phyloP scores from a whole-genome alignment of 768 basidiomycete species.

The Nidularia pulvinata region DNA sequence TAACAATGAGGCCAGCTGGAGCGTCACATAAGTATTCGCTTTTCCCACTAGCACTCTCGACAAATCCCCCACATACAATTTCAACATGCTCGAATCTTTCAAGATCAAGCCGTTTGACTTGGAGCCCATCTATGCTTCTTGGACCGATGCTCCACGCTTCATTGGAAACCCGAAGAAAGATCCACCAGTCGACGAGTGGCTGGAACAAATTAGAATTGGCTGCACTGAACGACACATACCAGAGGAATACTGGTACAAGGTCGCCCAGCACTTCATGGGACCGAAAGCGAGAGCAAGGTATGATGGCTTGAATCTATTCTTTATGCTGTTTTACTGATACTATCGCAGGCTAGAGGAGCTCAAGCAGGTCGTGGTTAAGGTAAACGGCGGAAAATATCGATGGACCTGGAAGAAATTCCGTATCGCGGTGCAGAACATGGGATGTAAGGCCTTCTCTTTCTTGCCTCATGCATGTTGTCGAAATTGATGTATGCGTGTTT shows the following conservation, averaged over 20 bases:
- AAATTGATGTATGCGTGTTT: background rate
- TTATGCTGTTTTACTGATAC: background rate
- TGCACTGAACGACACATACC: conserved; percentile 71
- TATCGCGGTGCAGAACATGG: conserved; percentile 79
- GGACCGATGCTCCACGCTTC: conserved; percentile 69
- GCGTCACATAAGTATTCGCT: background rate
- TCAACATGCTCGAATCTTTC: conserved; percentile 69
- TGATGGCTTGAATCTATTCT: background rate
- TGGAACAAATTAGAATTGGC: conserved; percentile 70
- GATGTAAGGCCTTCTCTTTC: conserved; percentile 50
- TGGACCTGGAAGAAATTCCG: conserved; percentile 88
- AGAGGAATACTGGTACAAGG: conserved; percentile 83
- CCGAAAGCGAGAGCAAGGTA: conserved; percentile 61
- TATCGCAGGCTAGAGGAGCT: conserved; percentile 55
- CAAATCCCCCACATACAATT: conserved; percentile 3
- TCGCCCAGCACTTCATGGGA: conserved; percentile 76
- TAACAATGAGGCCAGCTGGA: background rate
- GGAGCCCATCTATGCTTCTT: conserved; percentile 62
- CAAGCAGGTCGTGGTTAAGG: conserved; percentile 70
- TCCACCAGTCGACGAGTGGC: conserved; percentile 69
- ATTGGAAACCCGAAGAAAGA: conserved; percentile 71
- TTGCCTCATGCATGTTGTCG: background rate
- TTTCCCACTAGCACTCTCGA: background rate
- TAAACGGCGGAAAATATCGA: conserved; percentile 75
- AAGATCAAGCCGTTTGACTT: conserved; percentile 80